phyloP scores from a whole-genome alignment of 164 flowering plant genomes.

The Sextonia rubra region DNA sequence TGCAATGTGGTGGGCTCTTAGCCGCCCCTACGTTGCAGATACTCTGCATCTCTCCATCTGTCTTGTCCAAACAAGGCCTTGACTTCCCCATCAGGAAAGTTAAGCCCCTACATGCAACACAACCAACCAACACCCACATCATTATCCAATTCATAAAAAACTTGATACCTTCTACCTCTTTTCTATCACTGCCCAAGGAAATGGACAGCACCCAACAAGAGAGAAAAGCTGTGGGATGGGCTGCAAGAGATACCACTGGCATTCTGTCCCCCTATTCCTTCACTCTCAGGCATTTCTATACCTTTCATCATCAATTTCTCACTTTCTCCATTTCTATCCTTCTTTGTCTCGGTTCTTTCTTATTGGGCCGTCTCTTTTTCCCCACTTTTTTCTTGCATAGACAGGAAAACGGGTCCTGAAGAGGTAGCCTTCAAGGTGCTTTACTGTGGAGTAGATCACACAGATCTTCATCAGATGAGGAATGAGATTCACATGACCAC shows the following conservation, averaged over 20 bases:
- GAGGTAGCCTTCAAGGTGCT: conserved; percentile 47
- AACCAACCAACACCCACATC: neutral
- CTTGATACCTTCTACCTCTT: neutral
- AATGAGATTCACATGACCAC: conserved; percentile 30
- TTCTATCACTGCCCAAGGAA: neutral
- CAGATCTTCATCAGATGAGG: conserved; percentile 56
- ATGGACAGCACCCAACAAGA: conserved; percentile 27
- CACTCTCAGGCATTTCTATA: conserved; percentile 32
- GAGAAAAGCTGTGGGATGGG: conserved; percentile 43
- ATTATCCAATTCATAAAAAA: neutral
- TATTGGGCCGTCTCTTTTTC: neutral
- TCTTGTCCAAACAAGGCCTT: neutral
- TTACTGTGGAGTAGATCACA: conserved; percentile 54
- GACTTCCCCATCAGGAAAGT: neutral
- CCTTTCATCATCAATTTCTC: neutral
- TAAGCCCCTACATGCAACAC: neutral
- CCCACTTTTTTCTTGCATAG: no score
- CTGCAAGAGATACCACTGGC: conserved; percentile 47
- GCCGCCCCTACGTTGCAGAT: neutral
- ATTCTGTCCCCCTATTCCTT: conserved; percentile 40
- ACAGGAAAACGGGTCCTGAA: conserved; percentile 43
- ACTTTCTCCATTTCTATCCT: conserved; percentile 20
- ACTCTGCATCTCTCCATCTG: neutral
- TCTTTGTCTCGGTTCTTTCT: conserved; percentile 13
- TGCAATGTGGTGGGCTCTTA: neutral